Conservation (phyloP, 768 basidiomycete genomes). For the Phylloporus sp. region DNA sequence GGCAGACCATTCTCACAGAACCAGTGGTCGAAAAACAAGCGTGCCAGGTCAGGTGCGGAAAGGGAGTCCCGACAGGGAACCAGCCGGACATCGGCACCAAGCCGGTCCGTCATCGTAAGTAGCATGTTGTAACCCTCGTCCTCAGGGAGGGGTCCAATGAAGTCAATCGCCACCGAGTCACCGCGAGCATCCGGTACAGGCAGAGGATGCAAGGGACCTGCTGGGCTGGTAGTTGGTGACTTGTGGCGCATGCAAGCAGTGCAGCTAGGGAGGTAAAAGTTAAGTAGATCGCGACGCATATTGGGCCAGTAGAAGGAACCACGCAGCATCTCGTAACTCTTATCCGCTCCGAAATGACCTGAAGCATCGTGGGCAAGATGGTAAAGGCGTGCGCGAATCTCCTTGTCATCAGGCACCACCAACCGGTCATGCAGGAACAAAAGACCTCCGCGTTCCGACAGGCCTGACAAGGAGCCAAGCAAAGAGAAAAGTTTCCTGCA, state of each 20-base stretch:
- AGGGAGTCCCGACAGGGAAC: conserved; percentile 10
- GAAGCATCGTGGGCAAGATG: conserved; percentile 28
- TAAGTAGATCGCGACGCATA: not conserved
- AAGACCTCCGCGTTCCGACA: not conserved
- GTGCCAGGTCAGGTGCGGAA: not conserved
- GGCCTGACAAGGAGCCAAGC: not conserved
- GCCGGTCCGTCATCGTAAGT: conserved; percentile 20
- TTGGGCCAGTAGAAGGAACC: conserved; percentile 23
- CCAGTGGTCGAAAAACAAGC: not conserved
- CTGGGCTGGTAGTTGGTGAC: conserved; percentile 14
- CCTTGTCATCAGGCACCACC: conserved; percentile 6
- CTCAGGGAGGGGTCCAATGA: conserved; percentile 33
- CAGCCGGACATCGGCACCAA: not conserved
- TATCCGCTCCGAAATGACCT: conserved; percentile 34
- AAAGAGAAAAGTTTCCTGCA: conserved; percentile 1
- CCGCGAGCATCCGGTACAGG: conserved; percentile 3
- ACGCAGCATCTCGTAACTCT: conserved; percentile 24
- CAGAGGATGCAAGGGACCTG: conserved; percentile 22
- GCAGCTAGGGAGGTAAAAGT: conserved; percentile 15
- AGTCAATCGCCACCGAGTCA: conserved; percentile 31
- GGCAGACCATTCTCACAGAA: not conserved
- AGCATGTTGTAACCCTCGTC: conserved; percentile 30
- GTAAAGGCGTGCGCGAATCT: conserved; percentile 15
- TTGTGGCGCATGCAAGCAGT: conserved; percentile 35
- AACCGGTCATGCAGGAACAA: conserved; percentile 3